phyloP scores from a whole-genome alignment of 805 yeast species.

The Wickerhamiella vanderwaltii region DNA sequence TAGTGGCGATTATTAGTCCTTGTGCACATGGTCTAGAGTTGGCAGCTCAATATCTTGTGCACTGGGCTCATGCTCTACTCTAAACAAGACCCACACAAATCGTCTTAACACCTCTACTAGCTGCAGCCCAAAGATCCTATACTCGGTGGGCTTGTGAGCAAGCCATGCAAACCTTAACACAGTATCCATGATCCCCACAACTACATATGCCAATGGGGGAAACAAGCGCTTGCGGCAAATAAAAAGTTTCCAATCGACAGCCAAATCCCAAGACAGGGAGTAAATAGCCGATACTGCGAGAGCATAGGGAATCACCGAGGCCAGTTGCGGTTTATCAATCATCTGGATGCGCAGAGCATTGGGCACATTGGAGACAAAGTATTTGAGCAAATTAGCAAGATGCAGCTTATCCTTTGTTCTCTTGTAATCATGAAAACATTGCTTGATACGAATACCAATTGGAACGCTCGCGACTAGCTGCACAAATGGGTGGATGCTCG shows the following conservation, averaged over 20 bases:
- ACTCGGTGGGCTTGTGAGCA: slow-evolving; percentile 39
- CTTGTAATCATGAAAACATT: slow-evolving; percentile 62
- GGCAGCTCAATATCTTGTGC: too few species aligned
- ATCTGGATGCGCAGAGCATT: slow-evolving; percentile 16
- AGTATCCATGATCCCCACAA: slow-evolving; percentile 50
- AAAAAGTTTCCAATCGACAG: slow-evolving; percentile 75
- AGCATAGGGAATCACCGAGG: slow-evolving; percentile 27
- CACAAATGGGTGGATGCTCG: slow-evolving; percentile 28
- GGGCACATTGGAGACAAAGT: slow-evolving; percentile 26
- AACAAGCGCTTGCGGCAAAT: slow-evolving; percentile 23
- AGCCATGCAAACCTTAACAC: slow-evolving; percentile 68
- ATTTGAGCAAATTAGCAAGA: slow-evolving; percentile 62
- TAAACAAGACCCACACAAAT: slow-evolving; percentile 79
- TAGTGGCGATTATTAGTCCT: too few species aligned
- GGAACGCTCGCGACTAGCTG: slow-evolving; percentile 41
- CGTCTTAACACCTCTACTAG: slow-evolving; percentile 67
- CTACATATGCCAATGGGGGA: slow-evolving; percentile 35
- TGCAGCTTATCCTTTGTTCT: slow-evolving; percentile 42
- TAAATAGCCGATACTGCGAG: slow-evolving; percentile 59
- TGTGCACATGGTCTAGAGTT: too few species aligned
- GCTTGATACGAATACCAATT: slow-evolving; percentile 61
- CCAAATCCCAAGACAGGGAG: slow-evolving; percentile 80
- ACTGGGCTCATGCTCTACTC: slow-evolving; percentile 52
- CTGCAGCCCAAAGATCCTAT: slow-evolving; percentile 58
- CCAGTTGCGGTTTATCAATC: slow-evolving; percentile 10